Evolutionary conservation across 106 monocot species (phyloP).

Genomic region (Platanthera guangdongensis): DNA sequence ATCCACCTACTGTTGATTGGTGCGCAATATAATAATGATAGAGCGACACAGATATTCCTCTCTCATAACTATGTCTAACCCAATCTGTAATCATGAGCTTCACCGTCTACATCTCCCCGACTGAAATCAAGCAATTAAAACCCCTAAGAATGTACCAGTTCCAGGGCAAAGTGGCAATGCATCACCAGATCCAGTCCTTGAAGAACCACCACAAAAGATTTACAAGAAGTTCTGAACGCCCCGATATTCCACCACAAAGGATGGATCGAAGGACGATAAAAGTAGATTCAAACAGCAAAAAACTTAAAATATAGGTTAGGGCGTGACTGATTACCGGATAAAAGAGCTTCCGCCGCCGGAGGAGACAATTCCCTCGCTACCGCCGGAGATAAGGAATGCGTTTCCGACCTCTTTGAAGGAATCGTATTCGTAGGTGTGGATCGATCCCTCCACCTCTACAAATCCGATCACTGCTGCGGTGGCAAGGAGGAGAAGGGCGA

Average conservation of each 20-base stretch:
- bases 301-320: not conserved
- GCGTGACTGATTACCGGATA: constrained; percentile 35
- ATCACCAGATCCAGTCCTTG: not conserved
- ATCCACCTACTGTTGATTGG: not conserved
- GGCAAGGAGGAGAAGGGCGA: constrained; percentile 3
- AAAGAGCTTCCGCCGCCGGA: constrained; percentile 40
- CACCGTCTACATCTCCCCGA: not conserved
- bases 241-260: not conserved
- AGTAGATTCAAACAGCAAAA: constrained; percentile 2
- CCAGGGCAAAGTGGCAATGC: not conserved
- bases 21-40: not conserved
- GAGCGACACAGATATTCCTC: not conserved
- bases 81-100: not conserved
- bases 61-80: not conserved
- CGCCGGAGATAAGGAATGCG: constrained; percentile 89
- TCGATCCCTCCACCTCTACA: constrained; percentile 38
- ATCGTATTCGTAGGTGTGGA: constrained; percentile 69
- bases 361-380: constrained; percentile 90
- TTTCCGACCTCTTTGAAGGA: constrained; percentile 91
- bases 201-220: not conserved
- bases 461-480: not conserved
- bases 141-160: not conserved
- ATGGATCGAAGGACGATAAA: not conserved
- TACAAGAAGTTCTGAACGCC: not conserved
- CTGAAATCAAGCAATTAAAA: constrained; percentile 1